phyloP scores from a whole-genome alignment of 1,284 basidiomycete genomes.

The Thecaphora thlaspeos region DNA sequence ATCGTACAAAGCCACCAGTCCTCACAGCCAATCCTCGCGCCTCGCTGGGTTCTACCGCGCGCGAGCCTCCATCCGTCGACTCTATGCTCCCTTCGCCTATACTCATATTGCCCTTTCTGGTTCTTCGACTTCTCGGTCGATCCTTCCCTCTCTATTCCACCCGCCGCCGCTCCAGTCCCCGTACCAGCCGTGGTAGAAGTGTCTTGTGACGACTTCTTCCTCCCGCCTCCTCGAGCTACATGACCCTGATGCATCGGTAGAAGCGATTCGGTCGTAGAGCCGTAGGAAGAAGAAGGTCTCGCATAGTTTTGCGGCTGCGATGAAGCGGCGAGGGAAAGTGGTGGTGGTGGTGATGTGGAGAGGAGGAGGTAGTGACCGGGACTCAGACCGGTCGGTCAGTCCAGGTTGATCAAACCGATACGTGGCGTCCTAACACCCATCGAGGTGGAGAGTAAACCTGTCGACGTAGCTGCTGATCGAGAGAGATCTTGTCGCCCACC shows the following conservation, averaged over 20 bases:
- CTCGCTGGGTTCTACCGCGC: too few relatives aligned
- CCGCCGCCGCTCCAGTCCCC: too few relatives aligned
- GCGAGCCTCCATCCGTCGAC: too few relatives aligned
- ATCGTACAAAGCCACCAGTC: too few relatives aligned
- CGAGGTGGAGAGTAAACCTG: constrained; percentile 3
- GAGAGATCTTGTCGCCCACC: not conserved
- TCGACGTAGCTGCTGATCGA: not conserved
- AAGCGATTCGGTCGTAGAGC: not conserved
- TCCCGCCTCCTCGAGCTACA: too few relatives aligned
- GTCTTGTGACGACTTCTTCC: too few relatives aligned
- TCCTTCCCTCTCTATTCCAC: too few relatives aligned
- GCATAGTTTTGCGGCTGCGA: not conserved
- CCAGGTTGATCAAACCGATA: constrained; percentile 23
- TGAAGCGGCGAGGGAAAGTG: constrained; percentile 6
- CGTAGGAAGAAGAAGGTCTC: not conserved
- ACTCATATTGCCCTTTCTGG: too few relatives aligned
- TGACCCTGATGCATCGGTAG: not conserved
- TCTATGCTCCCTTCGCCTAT: too few relatives aligned
- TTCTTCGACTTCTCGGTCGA: too few relatives aligned
- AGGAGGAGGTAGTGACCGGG: constrained; percentile 30
- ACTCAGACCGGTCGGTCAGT: constrained; percentile 22
- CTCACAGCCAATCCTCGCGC: too few relatives aligned
- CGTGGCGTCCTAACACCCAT: constrained; percentile 16
- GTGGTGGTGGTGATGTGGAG: constrained; percentile 21
- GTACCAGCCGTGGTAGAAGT: too few relatives aligned